Conservation (phyloP, 345 rosid genomes). For the Salix udensis region DNA sequence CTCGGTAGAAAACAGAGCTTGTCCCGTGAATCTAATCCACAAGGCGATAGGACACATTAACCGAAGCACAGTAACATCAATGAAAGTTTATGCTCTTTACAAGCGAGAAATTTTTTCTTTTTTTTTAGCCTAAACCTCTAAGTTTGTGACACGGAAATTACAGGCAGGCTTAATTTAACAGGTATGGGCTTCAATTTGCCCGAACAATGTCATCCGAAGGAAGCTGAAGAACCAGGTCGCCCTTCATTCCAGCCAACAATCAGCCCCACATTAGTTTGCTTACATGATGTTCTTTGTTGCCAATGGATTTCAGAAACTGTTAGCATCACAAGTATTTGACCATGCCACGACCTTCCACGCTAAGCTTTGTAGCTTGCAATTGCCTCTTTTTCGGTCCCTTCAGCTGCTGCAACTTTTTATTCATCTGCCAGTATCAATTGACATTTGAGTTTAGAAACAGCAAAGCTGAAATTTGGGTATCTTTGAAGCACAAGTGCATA, state of each 20-base stretch:
- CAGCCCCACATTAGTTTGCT: not conserved
- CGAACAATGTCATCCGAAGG: not conserved
- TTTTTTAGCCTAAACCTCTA: not conserved
- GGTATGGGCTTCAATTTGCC: not conserved
- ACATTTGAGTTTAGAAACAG: not conserved
- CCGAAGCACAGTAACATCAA: not conserved
- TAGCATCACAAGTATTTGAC: conserved; percentile 62
- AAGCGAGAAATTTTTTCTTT: too few relatives aligned
- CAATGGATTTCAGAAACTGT: not conserved
- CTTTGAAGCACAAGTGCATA: not conserved
- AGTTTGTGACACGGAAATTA: not conserved
- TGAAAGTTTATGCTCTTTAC: not conserved
- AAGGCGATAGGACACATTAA: not conserved
- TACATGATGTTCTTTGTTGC: not conserved
- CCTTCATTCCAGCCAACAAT: not conserved
- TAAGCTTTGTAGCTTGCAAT: conserved; percentile 83
- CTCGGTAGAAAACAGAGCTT: not conserved
- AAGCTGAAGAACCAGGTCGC: not conserved
- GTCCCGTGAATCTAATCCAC: not conserved
- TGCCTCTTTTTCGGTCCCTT: conserved; percentile 92
- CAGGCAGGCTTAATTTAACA: not conserved
- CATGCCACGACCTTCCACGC: conserved; percentile 99
- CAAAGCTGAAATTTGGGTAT: not conserved
- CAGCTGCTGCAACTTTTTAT: conserved; percentile 90
- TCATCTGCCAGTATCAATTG: conserved; percentile 55